Base-by-base conservation (phyloP, 164 flowering plant species). In the Akebia trifoliata region DNA sequence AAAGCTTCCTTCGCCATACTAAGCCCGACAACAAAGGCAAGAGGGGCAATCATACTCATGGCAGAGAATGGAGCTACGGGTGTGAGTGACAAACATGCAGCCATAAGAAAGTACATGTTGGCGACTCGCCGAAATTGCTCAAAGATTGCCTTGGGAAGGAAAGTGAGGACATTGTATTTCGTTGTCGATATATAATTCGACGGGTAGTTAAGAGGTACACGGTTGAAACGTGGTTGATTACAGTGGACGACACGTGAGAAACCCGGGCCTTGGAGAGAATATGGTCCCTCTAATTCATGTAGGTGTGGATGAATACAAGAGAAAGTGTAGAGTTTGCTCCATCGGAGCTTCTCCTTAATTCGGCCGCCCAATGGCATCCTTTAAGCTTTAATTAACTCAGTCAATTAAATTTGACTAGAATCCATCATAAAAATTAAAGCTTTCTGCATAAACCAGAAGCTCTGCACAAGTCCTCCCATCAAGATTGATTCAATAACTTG, bases 101-200 rank as follows among this genome's bases (percentile, higher is more conserved):
- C 86, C 64, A 86, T 54, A 32, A 93, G 99, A 58, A 93, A 93
- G 74, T 92, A 92, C 39, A 93, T 4, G 65, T 93, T 93, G 32
- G 99, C 99, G 59, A 90, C 99, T 14, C 99, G 70, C 2, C 89
- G 73, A 54, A 93, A 93, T 64, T 93, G 99, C 81, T 93, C 99
- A 60, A 85, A 93, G 28, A 87, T 65, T 0, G 95, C 97, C 73
- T 85, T 90, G 38, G 98, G 98, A 21, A 93, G 69, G 64, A 87
- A 93, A 0, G 97, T 80, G n/a, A 81, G 6, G 28, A 78, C 20
- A 58, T 90, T 93, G 64, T 90, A 93, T 67, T 84, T 89, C 18
- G 98, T 93, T 43, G 98, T 93, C 4, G 98, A 90, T 59, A 85
- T 84, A 38, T 75, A 76, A 74, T 93, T 93, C 2, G 82, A 60